phyloP scores from a whole-genome alignment of 1,284 basidiomycete species.

The Prillingera fragicola region DNA sequence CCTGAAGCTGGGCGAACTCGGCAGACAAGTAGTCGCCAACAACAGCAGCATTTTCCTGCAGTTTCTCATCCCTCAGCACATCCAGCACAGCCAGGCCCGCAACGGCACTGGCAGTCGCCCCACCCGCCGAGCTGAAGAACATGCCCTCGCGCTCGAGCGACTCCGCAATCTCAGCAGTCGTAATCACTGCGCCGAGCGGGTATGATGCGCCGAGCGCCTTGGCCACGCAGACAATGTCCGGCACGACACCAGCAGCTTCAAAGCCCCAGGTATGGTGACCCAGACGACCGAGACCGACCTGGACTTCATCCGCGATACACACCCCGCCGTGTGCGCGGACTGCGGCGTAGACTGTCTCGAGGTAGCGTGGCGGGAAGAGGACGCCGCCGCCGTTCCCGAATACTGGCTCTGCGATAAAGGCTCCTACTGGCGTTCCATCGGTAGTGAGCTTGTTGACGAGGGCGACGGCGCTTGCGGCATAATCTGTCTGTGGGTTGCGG shows the following conservation, averaged over 20 bases:
- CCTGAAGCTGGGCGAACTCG: background rate
- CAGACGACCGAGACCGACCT: conserved; percentile 13
- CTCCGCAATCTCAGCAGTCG: conserved; percentile 9
- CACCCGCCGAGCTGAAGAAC: conserved; percentile 22
- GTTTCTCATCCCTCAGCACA: conserved; percentile 7
- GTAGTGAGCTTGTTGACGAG: conserved; percentile 1
- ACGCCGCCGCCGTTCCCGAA: conserved; percentile 16
- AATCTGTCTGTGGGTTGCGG: background rate
- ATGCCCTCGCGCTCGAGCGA: conserved; percentile 9
- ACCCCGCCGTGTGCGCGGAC: conserved; percentile 7
- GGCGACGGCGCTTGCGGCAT: background rate
- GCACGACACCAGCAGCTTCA: conserved; percentile 1
- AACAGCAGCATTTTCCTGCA: conserved; percentile 4
- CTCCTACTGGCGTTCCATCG: conserved; percentile 1
- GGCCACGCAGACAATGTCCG: conserved; percentile 10
- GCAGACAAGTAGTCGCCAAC: conserved; percentile 4
- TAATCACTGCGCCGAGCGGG: conserved; percentile 10
- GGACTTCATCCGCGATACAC: conserved; percentile 14
- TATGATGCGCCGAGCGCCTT: conserved; percentile 12
- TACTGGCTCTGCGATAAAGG: conserved; percentile 11
- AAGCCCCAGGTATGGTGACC: conserved; percentile 10
- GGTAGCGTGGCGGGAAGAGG: conserved; percentile 3
- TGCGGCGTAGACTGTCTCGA: background rate
- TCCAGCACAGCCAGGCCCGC: conserved; percentile 11
- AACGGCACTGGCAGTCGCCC: conserved; percentile 17